Base-by-base conservation (phyloP, 495 filamentous ascomycete species). In the Chaetomium fimeti region DNA sequence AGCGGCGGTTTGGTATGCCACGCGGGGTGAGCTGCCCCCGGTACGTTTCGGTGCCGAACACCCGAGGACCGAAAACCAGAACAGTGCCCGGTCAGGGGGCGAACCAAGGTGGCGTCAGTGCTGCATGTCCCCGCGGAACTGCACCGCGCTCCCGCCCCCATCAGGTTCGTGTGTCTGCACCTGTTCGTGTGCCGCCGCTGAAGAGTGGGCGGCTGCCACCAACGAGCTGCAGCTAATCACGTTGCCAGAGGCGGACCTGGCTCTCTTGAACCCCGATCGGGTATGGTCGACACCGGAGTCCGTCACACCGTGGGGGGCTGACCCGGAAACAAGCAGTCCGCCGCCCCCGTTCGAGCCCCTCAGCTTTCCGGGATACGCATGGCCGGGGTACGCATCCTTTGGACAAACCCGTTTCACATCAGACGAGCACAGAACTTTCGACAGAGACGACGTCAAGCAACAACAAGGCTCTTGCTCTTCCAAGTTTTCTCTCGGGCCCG, bases 1-100 rank as follows among this genome's bases (percentile, higher is more conserved):
- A 13, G 53, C 61, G 18, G 61, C 40, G 45, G 51, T 63, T 22
- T 57, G 61, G 53, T 57, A 57, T 36, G 53, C 53, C 7, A 57
- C 61, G 11, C 8, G 22, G 32, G 61, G 61, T 16, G 43, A 32
- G 27, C 20, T 63, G 36, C 43, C 47, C n/a, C 32, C 51, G 1
- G n/a, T 9, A 20, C 7, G 3, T 49, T 12, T 18, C 5, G 28
- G 18, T n/a, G 42, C 24, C 9, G 58, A 60, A 18, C 18, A 43
- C 16, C 40, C 16, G 16, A 43, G 11, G 2, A 43, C 40, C 1
- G 40, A 18, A 3, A 11, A 6, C 13, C 40, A 43, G 15, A 18
- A 18, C 11, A 16, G 15, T 1, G 16, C 13, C 18, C 40, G 18
- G 15, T 3, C 2, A 16, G 5, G 16, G 40, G 40, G 16, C 11